Evolutionary conservation across 306 rosid genomes (phyloP).

Genomic region (Prunus dulcis): DNA sequence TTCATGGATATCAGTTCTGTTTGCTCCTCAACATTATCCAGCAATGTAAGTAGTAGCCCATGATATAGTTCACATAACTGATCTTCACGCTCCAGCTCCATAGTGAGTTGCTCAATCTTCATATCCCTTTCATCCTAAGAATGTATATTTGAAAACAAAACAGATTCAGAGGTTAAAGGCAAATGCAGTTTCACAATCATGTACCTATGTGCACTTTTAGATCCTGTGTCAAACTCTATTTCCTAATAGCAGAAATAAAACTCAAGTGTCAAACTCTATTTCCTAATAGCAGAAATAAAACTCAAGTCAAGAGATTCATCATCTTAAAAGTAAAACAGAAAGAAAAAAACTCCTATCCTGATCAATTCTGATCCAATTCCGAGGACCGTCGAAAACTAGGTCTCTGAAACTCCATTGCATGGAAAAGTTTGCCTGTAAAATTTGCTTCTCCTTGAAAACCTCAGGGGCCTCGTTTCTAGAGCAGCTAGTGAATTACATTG

Average conservation of each 20-base stretch:
- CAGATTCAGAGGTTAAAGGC: not conserved
- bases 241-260: not conserved
- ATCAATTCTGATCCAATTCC: not conserved
- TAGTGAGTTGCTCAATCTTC: constrained; percentile 31
- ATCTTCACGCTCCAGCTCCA: constrained; percentile 36
- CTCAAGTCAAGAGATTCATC: not conserved
- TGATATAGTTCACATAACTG: constrained; percentile 29
- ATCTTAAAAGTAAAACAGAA: not conserved
- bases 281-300: not conserved
- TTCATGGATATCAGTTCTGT: constrained; percentile 26
- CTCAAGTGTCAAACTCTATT: not conserved
- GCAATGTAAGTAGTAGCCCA: constrained; percentile 19
- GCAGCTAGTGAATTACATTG: not conserved
- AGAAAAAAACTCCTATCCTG: not conserved
- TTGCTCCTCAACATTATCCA: constrained; percentile 33
- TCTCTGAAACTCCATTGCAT: not conserved
- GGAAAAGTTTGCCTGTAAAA: not conserved
- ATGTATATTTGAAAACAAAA: not conserved
- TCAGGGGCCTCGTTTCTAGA: not conserved
- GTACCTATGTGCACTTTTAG: not conserved
- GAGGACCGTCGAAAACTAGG: not conserved
- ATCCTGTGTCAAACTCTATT: not conserved
- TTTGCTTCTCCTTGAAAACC: not conserved
- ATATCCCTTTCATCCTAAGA: constrained; percentile 36
- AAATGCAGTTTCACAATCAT: not conserved